These are phyloP conservation scores for Sextonia rubra DNA, from an alignment of 164 flowering plant genomes.

Conservation along the genomic window DNA sequence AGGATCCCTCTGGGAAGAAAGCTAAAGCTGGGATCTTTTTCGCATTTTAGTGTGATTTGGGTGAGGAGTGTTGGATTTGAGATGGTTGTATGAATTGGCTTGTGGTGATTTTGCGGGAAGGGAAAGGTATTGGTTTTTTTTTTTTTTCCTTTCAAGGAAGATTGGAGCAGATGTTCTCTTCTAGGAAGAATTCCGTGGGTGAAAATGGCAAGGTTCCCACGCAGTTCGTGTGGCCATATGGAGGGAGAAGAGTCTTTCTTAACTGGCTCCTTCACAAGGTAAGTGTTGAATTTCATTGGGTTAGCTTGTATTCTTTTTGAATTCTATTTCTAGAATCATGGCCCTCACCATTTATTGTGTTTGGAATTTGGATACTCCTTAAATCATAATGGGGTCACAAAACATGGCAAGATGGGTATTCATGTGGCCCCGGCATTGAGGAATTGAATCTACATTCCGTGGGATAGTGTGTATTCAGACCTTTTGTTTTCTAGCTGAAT, in stretches of 20 bases:
- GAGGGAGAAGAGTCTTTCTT: conserved; percentile 33
- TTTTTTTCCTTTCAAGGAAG: background rate
- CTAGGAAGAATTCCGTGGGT: background rate
- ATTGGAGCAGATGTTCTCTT: conserved; percentile 2
- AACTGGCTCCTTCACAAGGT: conserved; percentile 37
- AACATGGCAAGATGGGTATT: background rate
- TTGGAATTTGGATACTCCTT: background rate
- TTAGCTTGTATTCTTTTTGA: background rate
- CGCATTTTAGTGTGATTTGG: background rate
- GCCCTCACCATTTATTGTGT: no score
- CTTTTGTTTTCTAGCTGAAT: background rate
- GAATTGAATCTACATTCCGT: background rate
- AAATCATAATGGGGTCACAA: no score
- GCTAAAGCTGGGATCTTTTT: background rate
- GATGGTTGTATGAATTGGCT: background rate
- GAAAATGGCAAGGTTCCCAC: conserved; percentile 18
- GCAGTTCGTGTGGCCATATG: conserved; percentile 35
- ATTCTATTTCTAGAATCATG: no score
- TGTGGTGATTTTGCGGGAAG: background rate
- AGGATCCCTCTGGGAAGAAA: conserved; percentile 3
- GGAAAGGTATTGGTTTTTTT: background rate
- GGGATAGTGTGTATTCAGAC: background rate
- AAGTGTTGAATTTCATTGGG: background rate
- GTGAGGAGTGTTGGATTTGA: background rate
- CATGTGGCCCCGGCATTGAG: background rate